Percentiles rank a stretch among this genome's conserved stretches.
phyloP scores from a whole-genome alignment of 2,329 filamentous ascomycete genomes.

The Leptographium procerum region DNA sequence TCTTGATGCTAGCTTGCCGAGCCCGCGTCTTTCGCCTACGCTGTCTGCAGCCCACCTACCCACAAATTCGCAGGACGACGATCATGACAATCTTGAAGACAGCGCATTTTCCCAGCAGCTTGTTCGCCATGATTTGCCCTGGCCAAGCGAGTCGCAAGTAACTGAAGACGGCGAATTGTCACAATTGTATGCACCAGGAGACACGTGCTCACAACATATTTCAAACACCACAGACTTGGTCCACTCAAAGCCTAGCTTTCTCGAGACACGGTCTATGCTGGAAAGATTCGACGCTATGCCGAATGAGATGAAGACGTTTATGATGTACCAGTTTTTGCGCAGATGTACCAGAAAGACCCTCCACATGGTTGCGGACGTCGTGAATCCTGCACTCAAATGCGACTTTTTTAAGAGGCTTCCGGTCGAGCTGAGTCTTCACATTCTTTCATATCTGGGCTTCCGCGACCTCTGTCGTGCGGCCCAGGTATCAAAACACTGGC shows the following conservation, averaged over 20 bases:
- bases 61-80: slow-evolving; percentile 29
- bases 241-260: slow-evolving; percentile 34
- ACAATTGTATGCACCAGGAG: slow-evolving; percentile 2
- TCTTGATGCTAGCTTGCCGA: slow-evolving; percentile 86
- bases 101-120: slow-evolving; percentile 21
- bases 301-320: slow-evolving; percentile 81
- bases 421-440: slow-evolving; percentile 74
- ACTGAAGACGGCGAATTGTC: slow-evolving; percentile 23
- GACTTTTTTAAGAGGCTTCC: slow-evolving; percentile 82
- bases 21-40: slow-evolving; percentile 86
- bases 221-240: slow-evolving; percentile 10
- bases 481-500: slow-evolving; percentile 90
- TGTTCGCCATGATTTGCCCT: slow-evolving; percentile 22
- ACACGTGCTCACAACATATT: background rate
- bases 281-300: slow-evolving; percentile 88
- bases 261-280: slow-evolving; percentile 77
- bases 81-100: slow-evolving; percentile 30
- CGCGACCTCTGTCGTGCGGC: slow-evolving; percentile 81
- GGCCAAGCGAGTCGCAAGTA: slow-evolving; percentile 30
- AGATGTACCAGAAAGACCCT: slow-evolving; percentile 80
- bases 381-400: slow-evolving; percentile 89
- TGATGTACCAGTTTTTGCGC: slow-evolving; percentile 92
- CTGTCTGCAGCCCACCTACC: slow-evolving; percentile 56
- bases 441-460: slow-evolving; percentile 76
- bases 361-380: slow-evolving; percentile 77